A percentile compares a stretch with the other conserved stretches of the same genome.
Conservation (phyloP, 2,329 filamentous ascomycete genomes). For the Nannizziopsis barbatae region DNA sequence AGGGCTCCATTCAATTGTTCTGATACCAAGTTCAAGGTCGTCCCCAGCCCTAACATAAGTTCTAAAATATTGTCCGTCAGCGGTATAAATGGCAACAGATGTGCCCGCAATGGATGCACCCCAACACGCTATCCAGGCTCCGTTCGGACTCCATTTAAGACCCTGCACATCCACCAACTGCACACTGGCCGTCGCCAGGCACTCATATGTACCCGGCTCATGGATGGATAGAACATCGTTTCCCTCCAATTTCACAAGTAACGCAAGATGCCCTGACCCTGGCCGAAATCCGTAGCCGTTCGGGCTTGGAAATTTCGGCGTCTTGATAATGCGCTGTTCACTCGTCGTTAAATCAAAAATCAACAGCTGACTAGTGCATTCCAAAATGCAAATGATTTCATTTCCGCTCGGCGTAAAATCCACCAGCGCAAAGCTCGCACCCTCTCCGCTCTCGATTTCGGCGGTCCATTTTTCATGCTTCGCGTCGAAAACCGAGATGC, state of each 20-base stretch:
- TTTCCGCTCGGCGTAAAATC: slow-evolving; percentile 31
- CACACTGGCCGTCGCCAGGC: slow-evolving; percentile 23
- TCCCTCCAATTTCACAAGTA: slow-evolving; percentile 31
- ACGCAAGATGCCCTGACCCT: slow-evolving; percentile 30
- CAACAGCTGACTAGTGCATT: slow-evolving; percentile 31
- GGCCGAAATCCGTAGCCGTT: slow-evolving; percentile 32
- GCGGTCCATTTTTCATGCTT: slow-evolving; percentile 28
- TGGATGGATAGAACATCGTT: slow-evolving; percentile 32
- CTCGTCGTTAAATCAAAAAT: slow-evolving; percentile 28
- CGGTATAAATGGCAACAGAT: slow-evolving; percentile 46
- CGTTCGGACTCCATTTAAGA: slow-evolving; percentile 50
- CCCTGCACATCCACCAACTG: slow-evolving; percentile 46
- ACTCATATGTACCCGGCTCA: slow-evolving; percentile 26
- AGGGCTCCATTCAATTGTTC: slow-evolving; percentile 44
- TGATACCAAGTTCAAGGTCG: slow-evolving; percentile 37
- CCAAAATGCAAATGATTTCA: slow-evolving; percentile 31
- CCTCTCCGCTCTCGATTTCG: slow-evolving; percentile 33
- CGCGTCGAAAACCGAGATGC: slow-evolving; percentile 30
- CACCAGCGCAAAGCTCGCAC: slow-evolving; percentile 24
- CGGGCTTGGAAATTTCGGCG: slow-evolving; percentile 30
- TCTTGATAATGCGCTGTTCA: slow-evolving; percentile 30
- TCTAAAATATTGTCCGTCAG: slow-evolving; percentile 48
- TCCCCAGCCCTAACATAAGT: slow-evolving; percentile 36
- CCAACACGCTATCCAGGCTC: slow-evolving; percentile 48
- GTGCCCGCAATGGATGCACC: slow-evolving; percentile 41